A percentile compares a stretch with the other conserved stretches of the same genome.
Conservation (phyloP, 106 monocot genomes). For the Amphibolis antarctica region DNA sequence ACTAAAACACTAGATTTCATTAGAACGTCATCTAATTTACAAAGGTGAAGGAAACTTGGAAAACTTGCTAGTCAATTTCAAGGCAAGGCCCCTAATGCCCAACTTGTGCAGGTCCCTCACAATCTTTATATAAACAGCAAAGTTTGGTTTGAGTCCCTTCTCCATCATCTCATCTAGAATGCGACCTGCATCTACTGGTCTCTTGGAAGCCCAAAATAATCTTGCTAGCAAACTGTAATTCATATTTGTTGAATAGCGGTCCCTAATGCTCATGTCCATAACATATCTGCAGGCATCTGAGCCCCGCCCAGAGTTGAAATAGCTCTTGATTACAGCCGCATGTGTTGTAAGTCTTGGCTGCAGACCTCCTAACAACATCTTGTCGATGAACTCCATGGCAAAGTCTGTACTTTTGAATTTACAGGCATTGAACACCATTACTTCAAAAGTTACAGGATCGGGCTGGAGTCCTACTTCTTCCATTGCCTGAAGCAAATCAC, state of each 20-base stretch:
- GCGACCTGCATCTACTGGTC: slow-evolving; percentile 36
- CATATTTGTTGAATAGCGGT: slow-evolving; percentile 37
- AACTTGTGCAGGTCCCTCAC: slow-evolving; percentile 43
- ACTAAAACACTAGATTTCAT: too few relatives aligned
- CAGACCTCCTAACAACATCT: slow-evolving; percentile 52
- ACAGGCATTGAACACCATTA: slow-evolving; percentile 53
- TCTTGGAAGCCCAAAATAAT: slow-evolving; percentile 29
- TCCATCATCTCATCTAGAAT: slow-evolving; percentile 78
- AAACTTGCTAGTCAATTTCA: slow-evolving; percentile 39
- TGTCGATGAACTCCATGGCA: slow-evolving; percentile 38
- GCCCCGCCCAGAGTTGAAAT: slow-evolving; percentile 32
- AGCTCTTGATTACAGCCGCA: slow-evolving; percentile 57
- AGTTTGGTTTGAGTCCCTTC: slow-evolving; percentile 56
- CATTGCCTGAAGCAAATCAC: slow-evolving; percentile 49
- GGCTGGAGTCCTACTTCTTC: slow-evolving; percentile 40
- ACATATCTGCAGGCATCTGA: slow-evolving; percentile 59
- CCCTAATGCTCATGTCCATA: slow-evolving; percentile 42
- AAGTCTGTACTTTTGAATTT: slow-evolving; percentile 35
- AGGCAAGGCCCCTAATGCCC: slow-evolving; percentile 33
- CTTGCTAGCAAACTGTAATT: slow-evolving; percentile 64
- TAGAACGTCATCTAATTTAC: not conserved
- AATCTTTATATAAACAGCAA: slow-evolving; percentile 49
- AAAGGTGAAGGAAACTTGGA: slow-evolving; percentile 14
- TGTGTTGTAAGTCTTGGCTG: slow-evolving; percentile 51
- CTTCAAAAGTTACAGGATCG: slow-evolving; percentile 47